Conservation (phyloP, 495 filamentous ascomycete species). For the Neurospora terricola region DNA sequence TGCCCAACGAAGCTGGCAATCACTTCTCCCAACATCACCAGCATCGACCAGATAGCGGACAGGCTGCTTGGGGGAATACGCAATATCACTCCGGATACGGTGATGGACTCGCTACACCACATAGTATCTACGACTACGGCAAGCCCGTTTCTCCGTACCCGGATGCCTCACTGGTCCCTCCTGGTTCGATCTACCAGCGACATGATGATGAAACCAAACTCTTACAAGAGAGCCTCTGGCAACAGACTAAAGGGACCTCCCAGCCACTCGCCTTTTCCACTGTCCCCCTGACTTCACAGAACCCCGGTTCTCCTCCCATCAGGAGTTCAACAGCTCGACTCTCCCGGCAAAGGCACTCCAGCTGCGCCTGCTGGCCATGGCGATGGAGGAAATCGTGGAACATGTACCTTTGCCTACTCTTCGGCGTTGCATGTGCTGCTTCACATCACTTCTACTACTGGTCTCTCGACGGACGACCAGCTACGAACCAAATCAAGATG, state of each 20-base stretch:
- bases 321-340: not conserved
- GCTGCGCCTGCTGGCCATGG: slow-evolving; percentile 2
- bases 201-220: not conserved
- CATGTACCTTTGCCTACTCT: slow-evolving; percentile 24
- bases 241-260: not conserved
- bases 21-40: not conserved
- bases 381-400: slow-evolving; percentile 18
- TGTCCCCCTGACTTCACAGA: not conserved
- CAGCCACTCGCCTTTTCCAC: not conserved
- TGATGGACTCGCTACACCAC: not conserved
- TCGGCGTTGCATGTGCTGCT: slow-evolving; percentile 24
- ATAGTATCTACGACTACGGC: not conserved
- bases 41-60: not conserved
- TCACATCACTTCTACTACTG: slow-evolving; percentile 27
- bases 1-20: not conserved
- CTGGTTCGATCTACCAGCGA: not conserved
- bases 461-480: slow-evolving; percentile 18
- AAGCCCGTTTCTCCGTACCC: not conserved
- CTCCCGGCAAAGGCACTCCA: not conserved
- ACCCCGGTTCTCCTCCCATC: not conserved
- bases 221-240: not conserved
- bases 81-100: not conserved
- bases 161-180: not conserved
- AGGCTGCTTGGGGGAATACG: not conserved
- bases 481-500: slow-evolving; percentile 25